Evolutionary conservation across 331 rosid species (phyloP).

Genomic region (Phaseolus coccineus): DNA sequence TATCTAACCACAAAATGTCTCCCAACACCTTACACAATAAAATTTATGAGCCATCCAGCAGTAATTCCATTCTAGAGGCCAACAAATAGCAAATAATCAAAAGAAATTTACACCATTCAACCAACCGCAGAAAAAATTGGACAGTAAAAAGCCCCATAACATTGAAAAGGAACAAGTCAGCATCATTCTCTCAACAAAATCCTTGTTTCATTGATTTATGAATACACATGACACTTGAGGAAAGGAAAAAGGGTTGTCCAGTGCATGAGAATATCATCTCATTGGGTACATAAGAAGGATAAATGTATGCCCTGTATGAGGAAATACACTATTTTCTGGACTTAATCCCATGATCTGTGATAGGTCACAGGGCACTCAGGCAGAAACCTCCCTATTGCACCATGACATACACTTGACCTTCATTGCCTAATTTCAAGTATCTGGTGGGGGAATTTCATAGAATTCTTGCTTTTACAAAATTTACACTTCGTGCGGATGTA

Average conservation of each 20-base stretch:
- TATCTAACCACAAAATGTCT: not conserved
- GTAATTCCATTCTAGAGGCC: not conserved
- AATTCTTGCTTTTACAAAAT: not conserved
- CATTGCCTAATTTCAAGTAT: not conserved
- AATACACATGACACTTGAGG: not conserved
- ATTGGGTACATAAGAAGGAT: not conserved
- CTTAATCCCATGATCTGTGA: not conserved
- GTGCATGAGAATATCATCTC: not conserved
- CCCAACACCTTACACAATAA: not conserved
- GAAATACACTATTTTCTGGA: not conserved
- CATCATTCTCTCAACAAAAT: not conserved
- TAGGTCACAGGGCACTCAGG: not conserved
- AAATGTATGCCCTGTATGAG: not conserved
- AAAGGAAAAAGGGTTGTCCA: not conserved
- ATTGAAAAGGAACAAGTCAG: not conserved
- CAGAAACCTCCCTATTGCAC: not conserved
- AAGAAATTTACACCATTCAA: not conserved
- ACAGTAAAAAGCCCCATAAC: constrained; percentile 24
- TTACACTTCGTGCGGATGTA: not conserved
- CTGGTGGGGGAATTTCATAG: not conserved
- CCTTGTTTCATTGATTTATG: constrained; percentile 7
- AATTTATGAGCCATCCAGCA: not conserved
- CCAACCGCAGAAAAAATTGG: constrained; percentile 2
- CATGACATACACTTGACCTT: not conserved
- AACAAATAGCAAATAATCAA: constrained; percentile 6